Conservation (phyloP, 768 basidiomycete species). For the Sistotremastrum niveocremeum region DNA sequence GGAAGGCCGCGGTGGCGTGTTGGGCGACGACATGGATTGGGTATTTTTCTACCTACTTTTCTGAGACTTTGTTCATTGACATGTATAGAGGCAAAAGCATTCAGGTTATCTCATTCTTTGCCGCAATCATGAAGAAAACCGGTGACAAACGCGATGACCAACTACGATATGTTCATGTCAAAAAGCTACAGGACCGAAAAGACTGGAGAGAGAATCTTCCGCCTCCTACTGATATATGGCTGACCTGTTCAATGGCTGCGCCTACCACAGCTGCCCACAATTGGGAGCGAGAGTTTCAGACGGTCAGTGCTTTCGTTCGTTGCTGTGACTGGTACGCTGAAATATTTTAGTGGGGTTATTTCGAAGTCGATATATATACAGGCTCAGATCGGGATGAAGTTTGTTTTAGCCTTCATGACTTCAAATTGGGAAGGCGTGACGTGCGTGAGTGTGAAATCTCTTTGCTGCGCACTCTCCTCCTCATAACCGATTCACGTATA, state of each 20-base stretch:
- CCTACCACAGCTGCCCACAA: slow-evolving; percentile 76
- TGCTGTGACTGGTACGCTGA: background rate
- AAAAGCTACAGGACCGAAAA: slow-evolving; percentile 42
- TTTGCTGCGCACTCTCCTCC: no score
- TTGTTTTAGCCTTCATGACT: slow-evolving; percentile 54
- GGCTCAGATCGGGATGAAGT: slow-evolving; percentile 44
- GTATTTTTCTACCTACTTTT: slow-evolving; percentile 21
- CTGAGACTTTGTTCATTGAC: no score
- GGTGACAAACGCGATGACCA: slow-evolving; percentile 51
- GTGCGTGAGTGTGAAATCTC: slow-evolving; percentile 43
- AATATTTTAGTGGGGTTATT: slow-evolving; percentile 73
- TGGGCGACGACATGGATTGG: slow-evolving; percentile 95
- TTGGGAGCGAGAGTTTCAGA: slow-evolving; percentile 83
- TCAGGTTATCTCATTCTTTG: slow-evolving; percentile 79
- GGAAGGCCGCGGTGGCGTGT: slow-evolving; percentile 57
- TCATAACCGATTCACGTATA: background rate
- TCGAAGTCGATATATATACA: slow-evolving; percentile 68
- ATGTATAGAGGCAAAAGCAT: slow-evolving; percentile 97
- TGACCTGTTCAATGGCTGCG: slow-evolving; percentile 78
- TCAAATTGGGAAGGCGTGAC: slow-evolving; percentile 73
- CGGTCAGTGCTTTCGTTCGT: slow-evolving; percentile 30
- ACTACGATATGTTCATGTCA: slow-evolving; percentile 58
- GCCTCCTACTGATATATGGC: slow-evolving; percentile 60
- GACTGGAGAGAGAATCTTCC: slow-evolving; percentile 48
- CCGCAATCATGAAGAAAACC: slow-evolving; percentile 81